Percentiles rank a stretch among this genome's conserved stretches.
These are phyloP conservation scores for Kalmanozyma brasiliensis DNA, from an alignment of 1,284 basidiomycete genomes.

Conservation along the genomic window DNA sequence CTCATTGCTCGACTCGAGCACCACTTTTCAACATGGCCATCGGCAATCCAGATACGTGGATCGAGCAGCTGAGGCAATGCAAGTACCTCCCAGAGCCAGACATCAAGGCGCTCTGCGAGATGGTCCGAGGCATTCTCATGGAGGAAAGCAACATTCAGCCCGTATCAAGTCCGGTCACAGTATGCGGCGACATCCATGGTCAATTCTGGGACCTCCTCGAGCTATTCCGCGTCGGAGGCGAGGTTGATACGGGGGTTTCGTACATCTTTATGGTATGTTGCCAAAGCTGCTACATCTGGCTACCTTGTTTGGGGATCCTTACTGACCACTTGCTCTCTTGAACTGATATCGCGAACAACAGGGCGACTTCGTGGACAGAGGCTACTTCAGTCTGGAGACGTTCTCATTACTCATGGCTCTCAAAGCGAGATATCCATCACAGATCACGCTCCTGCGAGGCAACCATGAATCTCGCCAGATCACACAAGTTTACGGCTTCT, in stretches of 20 bases:
- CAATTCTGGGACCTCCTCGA: constrained; percentile 96
- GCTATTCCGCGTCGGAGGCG: constrained; percentile 87
- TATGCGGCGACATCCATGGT: constrained; percentile 93
- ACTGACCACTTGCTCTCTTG: constrained; percentile 1
- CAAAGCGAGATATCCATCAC: constrained; percentile 93
- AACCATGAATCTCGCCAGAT: constrained; percentile 97
- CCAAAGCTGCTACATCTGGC: too few species aligned
- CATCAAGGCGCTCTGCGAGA: constrained; percentile 88
- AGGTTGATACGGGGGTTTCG: constrained; percentile 85
- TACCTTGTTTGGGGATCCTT: not conserved
- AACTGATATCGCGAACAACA: too few species aligned
- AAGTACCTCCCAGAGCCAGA: constrained; percentile 87
- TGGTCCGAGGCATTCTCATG: constrained; percentile 84
- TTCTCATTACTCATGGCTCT: constrained; percentile 87
- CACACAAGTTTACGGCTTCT: constrained; percentile 97
- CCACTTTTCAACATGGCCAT: constrained; percentile 24
- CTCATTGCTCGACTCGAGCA: constrained; percentile 1
- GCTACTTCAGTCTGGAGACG: constrained; percentile 96
- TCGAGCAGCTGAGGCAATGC: constrained; percentile 80
- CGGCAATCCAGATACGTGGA: constrained; percentile 63
- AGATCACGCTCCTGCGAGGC: constrained; percentile 87
- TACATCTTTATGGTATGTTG: constrained; percentile 92
- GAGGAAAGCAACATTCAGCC: constrained; percentile 97
- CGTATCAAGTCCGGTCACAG: constrained; percentile 87
- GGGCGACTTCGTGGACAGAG: constrained; percentile 98